phyloP scores from a whole-genome alignment of 1,139 yeast genomes.

The Taphrina pruni region DNA sequence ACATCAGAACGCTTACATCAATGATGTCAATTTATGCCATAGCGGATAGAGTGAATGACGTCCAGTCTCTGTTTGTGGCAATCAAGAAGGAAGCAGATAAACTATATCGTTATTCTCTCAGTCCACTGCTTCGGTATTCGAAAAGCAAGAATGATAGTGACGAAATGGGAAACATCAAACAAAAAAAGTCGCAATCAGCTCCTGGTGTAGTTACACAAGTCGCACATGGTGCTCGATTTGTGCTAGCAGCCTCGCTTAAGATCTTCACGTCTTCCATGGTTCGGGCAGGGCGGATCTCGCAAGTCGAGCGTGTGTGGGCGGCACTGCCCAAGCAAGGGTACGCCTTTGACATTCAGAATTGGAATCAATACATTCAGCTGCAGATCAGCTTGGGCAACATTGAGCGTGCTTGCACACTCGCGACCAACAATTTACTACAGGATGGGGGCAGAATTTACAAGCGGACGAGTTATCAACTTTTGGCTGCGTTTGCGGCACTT shows the following conservation, averaged over 20 bases:
- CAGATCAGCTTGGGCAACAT: conserved; percentile 23
- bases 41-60: conserved; percentile 20
- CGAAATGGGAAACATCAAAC: not conserved
- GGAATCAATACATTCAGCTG: conserved; percentile 32
- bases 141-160: not conserved
- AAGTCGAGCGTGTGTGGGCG: conserved; percentile 35
- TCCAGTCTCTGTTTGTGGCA: conserved; percentile 28
- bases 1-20: conserved; percentile 24
- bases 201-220: conserved; percentile 27
- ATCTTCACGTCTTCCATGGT: conserved; percentile 24
- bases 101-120: conserved; percentile 23
- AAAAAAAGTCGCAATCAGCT: not conserved
- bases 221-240: conserved; percentile 25
- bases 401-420: conserved; percentile 13
- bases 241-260: conserved; percentile 20
- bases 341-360: conserved; percentile 30
- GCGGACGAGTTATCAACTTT: conserved; percentile 12
- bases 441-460: conserved; percentile 10
- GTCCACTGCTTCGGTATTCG: not conserved
- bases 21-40: conserved; percentile 16
- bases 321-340: conserved; percentile 29
- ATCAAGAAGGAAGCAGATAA: conserved; percentile 31
- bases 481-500: conserved; percentile 54
- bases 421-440: conserved; percentile 5
- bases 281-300: conserved; percentile 12